Percentiles rank a stretch among this genome's conserved stretches.
Conservation (phyloP, 176 grass and related monocot genomes). For the Carex kokanica region DNA sequence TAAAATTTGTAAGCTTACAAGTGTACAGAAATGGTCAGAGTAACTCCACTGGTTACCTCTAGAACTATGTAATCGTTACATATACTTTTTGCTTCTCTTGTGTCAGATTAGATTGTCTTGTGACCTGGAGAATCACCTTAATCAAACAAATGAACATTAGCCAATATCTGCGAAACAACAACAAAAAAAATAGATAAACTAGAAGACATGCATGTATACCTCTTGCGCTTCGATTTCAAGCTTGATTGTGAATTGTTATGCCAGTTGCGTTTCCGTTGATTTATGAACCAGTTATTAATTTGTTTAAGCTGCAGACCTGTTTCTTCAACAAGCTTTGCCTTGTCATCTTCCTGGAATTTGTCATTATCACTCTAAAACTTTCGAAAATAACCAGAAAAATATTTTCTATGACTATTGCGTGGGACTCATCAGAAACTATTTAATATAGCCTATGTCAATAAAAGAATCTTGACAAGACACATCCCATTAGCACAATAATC, state of each 20-base stretch:
- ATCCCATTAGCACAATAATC: background rate
- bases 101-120: conserved; percentile 33
- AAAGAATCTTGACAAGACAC: background rate
- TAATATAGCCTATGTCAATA: background rate
- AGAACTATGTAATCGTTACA: conserved; percentile 23
- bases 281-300: conserved; percentile 99
- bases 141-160: conserved; percentile 6
- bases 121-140: conserved; percentile 24
- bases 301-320: conserved; percentile 96
- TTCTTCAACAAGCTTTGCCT: conserved; percentile 97
- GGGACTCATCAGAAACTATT: background rate
- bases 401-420: background rate
- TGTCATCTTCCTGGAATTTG: conserved; percentile 83
- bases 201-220: conserved; percentile 28
- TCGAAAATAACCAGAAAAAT: background rate
- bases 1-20: conserved; percentile 20
- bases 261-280: conserved; percentile 99
- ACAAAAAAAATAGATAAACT: background rate
- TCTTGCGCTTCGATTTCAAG: conserved; percentile 99
- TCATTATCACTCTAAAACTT: background rate
- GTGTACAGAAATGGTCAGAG: conserved; percentile 30
- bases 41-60: conserved; percentile 19
- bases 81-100: background rate
- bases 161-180: background rate
- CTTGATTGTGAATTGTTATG: conserved; percentile 90